phyloP scores from a whole-genome alignment of 495 filamentous ascomycete species.

The Staphylotrichum tortipilum region DNA sequence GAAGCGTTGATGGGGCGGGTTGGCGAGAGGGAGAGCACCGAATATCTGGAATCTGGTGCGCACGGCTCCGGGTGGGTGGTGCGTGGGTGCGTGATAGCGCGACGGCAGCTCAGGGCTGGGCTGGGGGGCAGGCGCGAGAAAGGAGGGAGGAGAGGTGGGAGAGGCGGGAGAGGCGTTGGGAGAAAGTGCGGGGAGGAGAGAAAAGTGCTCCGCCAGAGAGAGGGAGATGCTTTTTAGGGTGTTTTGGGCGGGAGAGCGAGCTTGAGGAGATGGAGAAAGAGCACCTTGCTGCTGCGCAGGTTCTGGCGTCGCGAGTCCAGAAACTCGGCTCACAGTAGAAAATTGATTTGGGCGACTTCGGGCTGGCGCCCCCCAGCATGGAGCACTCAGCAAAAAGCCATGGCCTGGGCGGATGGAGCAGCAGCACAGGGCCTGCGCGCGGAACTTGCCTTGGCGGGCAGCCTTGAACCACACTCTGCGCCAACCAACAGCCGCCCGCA shows the following conservation, averaged over 20 bases:
- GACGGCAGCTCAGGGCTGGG: not conserved
- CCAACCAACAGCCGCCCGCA: too few relatives aligned
- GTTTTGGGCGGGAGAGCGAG: too few relatives aligned
- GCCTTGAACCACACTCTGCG: too few relatives aligned
- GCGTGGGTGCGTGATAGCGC: not conserved
- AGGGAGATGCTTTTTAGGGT: not conserved
- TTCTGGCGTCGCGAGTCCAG: conserved; percentile 14
- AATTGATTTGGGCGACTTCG: conserved; percentile 16
- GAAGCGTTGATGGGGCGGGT: too few relatives aligned
- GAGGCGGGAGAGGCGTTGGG: not conserved
- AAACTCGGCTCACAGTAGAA: conserved; percentile 11
- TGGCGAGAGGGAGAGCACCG: too few relatives aligned
- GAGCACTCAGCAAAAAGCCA: too few relatives aligned
- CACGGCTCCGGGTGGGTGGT: not conserved
- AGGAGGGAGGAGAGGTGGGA: not conserved
- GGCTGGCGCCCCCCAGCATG: conserved; percentile 5
- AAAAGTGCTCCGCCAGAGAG: not conserved
- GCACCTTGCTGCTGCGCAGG: conserved; percentile 1
- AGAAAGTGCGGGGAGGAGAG: not conserved
- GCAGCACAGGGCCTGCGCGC: too few relatives aligned
- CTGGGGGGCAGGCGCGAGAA: not conserved
- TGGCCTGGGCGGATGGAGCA: too few relatives aligned
- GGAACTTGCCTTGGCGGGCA: conserved; percentile 15
- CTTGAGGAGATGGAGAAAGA: conserved; percentile 1
- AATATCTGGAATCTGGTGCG: too few relatives aligned